Evolutionary conservation across 179 eudicot genomes (phyloP).

Genomic region (Sideroxylon spinosum): DNA sequence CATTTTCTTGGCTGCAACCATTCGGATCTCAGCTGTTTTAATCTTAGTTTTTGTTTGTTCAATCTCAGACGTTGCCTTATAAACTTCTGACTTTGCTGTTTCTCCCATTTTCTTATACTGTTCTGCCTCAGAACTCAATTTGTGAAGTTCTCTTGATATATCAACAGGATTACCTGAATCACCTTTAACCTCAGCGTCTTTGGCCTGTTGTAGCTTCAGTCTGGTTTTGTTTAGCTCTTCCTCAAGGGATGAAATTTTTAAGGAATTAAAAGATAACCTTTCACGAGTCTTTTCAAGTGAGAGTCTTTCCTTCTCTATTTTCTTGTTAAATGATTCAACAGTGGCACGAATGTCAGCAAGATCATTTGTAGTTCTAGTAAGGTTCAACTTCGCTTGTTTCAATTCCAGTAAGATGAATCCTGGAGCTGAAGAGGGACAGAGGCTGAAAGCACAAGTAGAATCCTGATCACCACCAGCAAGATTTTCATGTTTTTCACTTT

Average conservation of each 20-base stretch:
- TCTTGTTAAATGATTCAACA: conserved; percentile 62
- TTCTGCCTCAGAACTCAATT: conserved; percentile 66
- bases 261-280: conserved; percentile 53
- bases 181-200: conserved; percentile 23
- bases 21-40: conserved; percentile 69
- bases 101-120: conserved; percentile 67
- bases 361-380: conserved; percentile 66
- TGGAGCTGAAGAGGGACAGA: conserved; percentile 46
- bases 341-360: conserved; percentile 82
- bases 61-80: conserved; percentile 56
- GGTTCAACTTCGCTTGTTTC: conserved; percentile 84
- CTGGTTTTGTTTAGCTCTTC: conserved; percentile 56
- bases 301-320: conserved; percentile 65
- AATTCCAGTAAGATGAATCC: conserved; percentile 66
- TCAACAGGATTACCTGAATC: conserved; percentile 27
- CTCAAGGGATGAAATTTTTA: conserved; percentile 60
- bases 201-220: conserved; percentile 35
- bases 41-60: conserved; percentile 60
- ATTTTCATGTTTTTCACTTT: conserved; percentile 44
- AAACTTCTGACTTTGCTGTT: conserved; percentile 57
- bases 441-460: conserved; percentile 13
- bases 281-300: conserved; percentile 80
- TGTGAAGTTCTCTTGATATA: conserved; percentile 57
- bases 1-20: conserved; percentile 83
- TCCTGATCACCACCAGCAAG: conserved; percentile 23